Conservation (phyloP, 2,329 filamentous ascomycete genomes). For the Teratosphaeria pseudoeucalypti region DNA sequence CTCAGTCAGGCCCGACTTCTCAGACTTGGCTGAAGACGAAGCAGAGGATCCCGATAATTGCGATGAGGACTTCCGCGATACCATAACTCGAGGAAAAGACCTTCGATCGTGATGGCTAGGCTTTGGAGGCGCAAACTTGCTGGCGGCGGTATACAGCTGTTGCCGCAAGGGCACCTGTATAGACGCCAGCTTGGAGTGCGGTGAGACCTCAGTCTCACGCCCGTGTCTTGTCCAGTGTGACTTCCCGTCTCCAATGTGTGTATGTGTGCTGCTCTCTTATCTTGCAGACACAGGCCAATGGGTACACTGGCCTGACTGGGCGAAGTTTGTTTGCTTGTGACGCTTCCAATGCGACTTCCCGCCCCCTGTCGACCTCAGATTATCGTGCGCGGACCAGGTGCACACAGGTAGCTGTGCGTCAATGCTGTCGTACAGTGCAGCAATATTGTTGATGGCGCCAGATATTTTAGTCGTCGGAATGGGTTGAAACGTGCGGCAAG, state of each 20-base stretch:
- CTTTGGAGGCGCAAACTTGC: slow-evolving; percentile 7
- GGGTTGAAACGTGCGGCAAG: neutral
- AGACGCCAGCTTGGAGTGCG: slow-evolving; percentile 23
- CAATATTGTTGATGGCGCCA: neutral
- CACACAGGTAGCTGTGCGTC: neutral
- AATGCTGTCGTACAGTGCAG: neutral
- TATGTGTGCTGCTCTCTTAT: neutral
- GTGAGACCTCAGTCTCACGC: slow-evolving; percentile 11
- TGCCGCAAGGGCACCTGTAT: slow-evolving; percentile 22
- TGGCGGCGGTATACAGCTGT: slow-evolving; percentile 14
- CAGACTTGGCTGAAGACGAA: slow-evolving; percentile 14
- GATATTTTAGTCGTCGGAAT: neutral
- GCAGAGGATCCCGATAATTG: slow-evolving; percentile 19
- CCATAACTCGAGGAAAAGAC: slow-evolving; percentile 20
- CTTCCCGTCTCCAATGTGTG: neutral
- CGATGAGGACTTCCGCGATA: slow-evolving; percentile 19
- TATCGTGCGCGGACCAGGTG: neutral
- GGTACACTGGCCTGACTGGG: neutral
- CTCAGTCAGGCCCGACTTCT: slow-evolving; percentile 16
- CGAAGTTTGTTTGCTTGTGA: neutral
- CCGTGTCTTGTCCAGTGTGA: neutral
- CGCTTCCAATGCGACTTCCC: neutral
- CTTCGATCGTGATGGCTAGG: slow-evolving; percentile 12
- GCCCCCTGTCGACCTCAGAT: neutral
- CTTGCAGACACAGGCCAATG: neutral